Conservation (phyloP, 306 rosid genomes). For the Vigna angularis region DNA sequence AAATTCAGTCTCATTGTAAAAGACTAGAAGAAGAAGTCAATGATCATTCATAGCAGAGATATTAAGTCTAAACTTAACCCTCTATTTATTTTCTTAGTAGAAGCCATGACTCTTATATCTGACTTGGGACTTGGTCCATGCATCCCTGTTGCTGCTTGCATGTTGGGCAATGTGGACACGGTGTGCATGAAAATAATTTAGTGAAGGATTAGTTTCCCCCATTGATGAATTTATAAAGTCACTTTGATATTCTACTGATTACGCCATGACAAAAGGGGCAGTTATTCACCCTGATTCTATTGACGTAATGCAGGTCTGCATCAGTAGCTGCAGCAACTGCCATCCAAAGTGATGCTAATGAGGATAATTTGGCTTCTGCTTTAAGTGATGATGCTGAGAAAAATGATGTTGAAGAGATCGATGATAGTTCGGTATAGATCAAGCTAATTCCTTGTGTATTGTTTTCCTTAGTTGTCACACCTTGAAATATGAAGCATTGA, state of each 20-base stretch:
- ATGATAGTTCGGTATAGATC: constrained; percentile 80
- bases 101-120: constrained; percentile 19
- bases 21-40: constrained; percentile 18
- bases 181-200: constrained; percentile 33
- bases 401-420: constrained; percentile 63
- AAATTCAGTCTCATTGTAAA: constrained; percentile 1
- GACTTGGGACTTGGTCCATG: constrained; percentile 30
- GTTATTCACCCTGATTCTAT: constrained; percentile 32
- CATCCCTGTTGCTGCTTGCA: constrained; percentile 32
- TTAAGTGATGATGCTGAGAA: constrained; percentile 66
- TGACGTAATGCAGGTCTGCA: constrained; percentile 68
- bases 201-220: constrained; percentile 11
- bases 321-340: constrained; percentile 77
- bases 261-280: constrained; percentile 11
- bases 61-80: constrained; percentile 6
- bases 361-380: constrained; percentile 62
- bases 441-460: constrained; percentile 12
- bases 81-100: constrained; percentile 26
- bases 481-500: constrained; percentile 26
- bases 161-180: constrained; percentile 28
- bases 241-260: constrained; percentile 20
- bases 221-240: constrained; percentile 33
- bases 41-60: constrained; percentile 2
- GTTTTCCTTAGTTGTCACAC: constrained; percentile 29
- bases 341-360: constrained; percentile 56